Percentiles rank a stretch among this genome's conserved stretches.
Evolutionary conservation across 306 rosid genomes (phyloP).

Genomic region (Phaseolus lunatus): DNA sequence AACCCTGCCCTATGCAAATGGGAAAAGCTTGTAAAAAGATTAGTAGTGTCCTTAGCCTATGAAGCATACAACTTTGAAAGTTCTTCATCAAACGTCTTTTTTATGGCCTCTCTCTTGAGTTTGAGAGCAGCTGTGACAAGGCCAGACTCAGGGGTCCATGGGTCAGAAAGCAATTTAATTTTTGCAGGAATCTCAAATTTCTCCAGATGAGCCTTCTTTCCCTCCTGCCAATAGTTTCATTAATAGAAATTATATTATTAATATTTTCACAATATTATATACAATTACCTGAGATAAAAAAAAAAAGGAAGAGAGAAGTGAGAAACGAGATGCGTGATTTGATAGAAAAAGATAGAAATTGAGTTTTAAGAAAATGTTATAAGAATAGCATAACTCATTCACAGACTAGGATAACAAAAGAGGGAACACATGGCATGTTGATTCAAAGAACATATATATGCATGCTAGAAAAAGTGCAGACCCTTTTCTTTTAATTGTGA

Average conservation of each 20-base stretch:
- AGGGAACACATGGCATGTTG: constrained; percentile 37
- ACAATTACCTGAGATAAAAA: neutral
- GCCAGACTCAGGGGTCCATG: constrained; percentile 90
- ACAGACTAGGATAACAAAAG: neutral
- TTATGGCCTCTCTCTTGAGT: constrained; percentile 79
- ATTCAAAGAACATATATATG: neutral
- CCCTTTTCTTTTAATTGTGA: neutral
- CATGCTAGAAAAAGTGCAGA: neutral
- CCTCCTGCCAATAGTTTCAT: constrained; percentile 62
- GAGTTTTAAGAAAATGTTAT: neutral
- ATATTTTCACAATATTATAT: neutral
- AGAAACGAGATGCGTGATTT: neutral
- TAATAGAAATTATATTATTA: neutral
- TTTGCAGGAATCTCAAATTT: constrained; percentile 84
- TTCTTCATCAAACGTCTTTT: constrained; percentile 68
- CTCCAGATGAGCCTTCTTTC: constrained; percentile 72
- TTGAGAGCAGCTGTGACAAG: constrained; percentile 93
- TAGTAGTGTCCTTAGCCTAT: constrained; percentile 26
- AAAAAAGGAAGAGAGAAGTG: neutral
- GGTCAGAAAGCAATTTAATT: constrained; percentile 67
- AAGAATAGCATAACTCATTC: neutral
- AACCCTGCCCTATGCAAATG: neutral
- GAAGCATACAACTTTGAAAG: constrained; percentile 61
- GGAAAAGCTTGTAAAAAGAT: neutral
- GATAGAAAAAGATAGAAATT: neutral